These are phyloP conservation scores for Phytophthora fragariaefolia DNA, from an alignment of 352 stramenopile species.

Conservation along the genomic window DNA sequence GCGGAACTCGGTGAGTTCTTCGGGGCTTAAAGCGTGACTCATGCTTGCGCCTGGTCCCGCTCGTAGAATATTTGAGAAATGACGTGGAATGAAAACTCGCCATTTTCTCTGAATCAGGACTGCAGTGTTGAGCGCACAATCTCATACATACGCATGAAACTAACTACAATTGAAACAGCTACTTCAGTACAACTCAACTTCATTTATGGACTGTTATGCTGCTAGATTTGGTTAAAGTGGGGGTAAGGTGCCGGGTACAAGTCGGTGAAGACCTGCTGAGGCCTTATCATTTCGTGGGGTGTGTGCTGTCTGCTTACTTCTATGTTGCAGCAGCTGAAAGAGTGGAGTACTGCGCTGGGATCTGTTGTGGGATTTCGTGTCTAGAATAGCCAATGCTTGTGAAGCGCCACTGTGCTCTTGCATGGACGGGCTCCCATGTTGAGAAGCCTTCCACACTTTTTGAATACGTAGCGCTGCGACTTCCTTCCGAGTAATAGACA, in stretches of 20 bases:
- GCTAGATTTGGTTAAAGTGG: conserved; percentile 4
- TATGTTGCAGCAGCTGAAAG: conserved; percentile 12
- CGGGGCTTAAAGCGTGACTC: conserved; percentile 65
- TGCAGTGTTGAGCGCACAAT: conserved; percentile 6
- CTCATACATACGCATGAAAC: conserved; percentile 18
- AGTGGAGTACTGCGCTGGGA: conserved; percentile 3
- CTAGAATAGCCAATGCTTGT: background rate
- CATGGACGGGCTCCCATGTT: conserved; percentile 4
- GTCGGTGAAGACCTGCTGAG: conserved; percentile 7
- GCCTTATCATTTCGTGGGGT: background rate
- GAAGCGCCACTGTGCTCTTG: background rate
- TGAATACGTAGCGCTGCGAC: conserved; percentile 40
- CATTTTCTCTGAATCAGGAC: no score
- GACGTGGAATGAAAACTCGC: background rate
- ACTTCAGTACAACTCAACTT: conserved; percentile 8
- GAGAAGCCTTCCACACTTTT: conserved; percentile 30
- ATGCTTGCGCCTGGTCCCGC: conserved; percentile 45
- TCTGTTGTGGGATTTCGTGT: background rate
- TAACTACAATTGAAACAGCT: conserved; percentile 12
- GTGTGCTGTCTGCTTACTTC: conserved; percentile 1
- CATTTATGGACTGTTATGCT: conserved; percentile 22
- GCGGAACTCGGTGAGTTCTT: conserved; percentile 92
- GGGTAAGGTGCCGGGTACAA: conserved; percentile 10
- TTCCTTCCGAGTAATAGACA: conserved; percentile 11
- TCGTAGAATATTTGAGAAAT: conserved; percentile 2